These are phyloP conservation scores for Cladosporium sp. DNA, from an alignment of 2,329 filamentous ascomycete genomes.

Conservation along the genomic window DNA sequence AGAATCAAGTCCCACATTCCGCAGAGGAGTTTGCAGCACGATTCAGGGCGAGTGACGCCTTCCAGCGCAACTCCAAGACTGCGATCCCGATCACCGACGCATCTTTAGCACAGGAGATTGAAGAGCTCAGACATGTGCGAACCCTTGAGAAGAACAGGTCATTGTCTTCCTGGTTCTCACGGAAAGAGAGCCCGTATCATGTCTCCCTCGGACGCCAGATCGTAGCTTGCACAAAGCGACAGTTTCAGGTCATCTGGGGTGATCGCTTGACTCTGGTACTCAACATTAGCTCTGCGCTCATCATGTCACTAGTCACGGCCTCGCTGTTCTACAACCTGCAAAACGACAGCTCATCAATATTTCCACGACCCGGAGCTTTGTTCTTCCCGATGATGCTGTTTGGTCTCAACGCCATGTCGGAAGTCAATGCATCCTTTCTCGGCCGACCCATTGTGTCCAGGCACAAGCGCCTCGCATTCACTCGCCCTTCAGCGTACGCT, in stretches of 20 bases:
- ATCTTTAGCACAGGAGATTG: slow-evolving; percentile 61
- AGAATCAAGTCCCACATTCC: slow-evolving; percentile 46
- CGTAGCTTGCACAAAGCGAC: slow-evolving; percentile 56
- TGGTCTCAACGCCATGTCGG: slow-evolving; percentile 62
- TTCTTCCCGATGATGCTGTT: slow-evolving; percentile 67
- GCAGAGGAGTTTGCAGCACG: slow-evolving; percentile 46
- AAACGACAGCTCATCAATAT: slow-evolving; percentile 58
- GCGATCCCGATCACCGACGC: slow-evolving; percentile 38
- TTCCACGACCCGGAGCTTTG: slow-evolving; percentile 62
- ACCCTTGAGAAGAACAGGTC: slow-evolving; percentile 9
- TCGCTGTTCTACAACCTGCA: slow-evolving; percentile 69
- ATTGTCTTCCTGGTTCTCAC: neutral
- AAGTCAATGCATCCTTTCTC: slow-evolving; percentile 60
- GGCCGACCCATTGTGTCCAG: slow-evolving; percentile 50
- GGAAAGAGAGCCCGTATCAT: slow-evolving; percentile 62
- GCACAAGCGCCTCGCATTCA: slow-evolving; percentile 44
- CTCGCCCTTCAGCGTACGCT: slow-evolving; percentile 54
- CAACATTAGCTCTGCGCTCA: slow-evolving; percentile 59
- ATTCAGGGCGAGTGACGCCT: slow-evolving; percentile 54
- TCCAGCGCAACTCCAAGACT: slow-evolving; percentile 45
- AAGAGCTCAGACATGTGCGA: slow-evolving; percentile 53
- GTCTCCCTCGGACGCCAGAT: slow-evolving; percentile 71
- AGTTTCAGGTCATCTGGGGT: slow-evolving; percentile 66
- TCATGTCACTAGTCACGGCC: slow-evolving; percentile 63
- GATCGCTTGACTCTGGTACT: slow-evolving; percentile 65